These are phyloP conservation scores for Carallia brachiata DNA, from an alignment of 345 rosid genomes.

Conservation along the genomic window DNA sequence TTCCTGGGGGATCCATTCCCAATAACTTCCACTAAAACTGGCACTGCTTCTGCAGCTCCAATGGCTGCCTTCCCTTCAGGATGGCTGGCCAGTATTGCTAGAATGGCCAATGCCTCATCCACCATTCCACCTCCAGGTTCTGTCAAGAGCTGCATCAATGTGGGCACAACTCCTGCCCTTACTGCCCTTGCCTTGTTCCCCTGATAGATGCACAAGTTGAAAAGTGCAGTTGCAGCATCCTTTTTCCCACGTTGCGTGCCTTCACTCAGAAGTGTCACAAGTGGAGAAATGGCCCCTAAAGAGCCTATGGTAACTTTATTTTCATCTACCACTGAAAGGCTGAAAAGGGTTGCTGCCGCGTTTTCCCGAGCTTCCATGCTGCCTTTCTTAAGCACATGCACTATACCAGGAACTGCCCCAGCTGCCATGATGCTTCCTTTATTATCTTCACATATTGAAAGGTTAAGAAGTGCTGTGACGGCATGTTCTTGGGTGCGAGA, in stretches of 20 bases:
- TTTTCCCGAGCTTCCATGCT: slow-evolving; percentile 99
- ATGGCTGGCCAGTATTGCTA: slow-evolving; percentile 43
- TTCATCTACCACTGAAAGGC: slow-evolving; percentile 92
- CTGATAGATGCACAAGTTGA: slow-evolving; percentile 93
- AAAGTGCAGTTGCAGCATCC: slow-evolving; percentile 97
- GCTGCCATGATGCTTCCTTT: slow-evolving; percentile 82
- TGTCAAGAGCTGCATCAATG: slow-evolving; percentile 36
- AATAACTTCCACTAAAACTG: slow-evolving; percentile 38
- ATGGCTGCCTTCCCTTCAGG: slow-evolving; percentile 44
- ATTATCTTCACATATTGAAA: slow-evolving; percentile 92
- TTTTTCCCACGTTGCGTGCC: slow-evolving; percentile 97
- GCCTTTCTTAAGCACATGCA: slow-evolving; percentile 89
- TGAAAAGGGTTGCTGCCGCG: slow-evolving; percentile 96
- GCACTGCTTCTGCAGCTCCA: slow-evolving; percentile 43
- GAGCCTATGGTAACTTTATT: slow-evolving; percentile 86
- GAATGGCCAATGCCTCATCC: slow-evolving; percentile 46
- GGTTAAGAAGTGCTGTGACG: slow-evolving; percentile 92
- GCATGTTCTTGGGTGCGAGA: slow-evolving; percentile 93
- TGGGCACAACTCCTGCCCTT: slow-evolving; percentile 63
- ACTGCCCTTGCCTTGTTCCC: slow-evolving; percentile 98
- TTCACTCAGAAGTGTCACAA: slow-evolving; percentile 74
- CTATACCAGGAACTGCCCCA: slow-evolving; percentile 94
- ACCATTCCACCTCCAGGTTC: slow-evolving; percentile 51
- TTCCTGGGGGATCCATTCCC: slow-evolving; percentile 40
- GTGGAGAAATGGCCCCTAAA: slow-evolving; percentile 85